phyloP scores from a whole-genome alignment of 1,284 basidiomycete species.

The Sporisorium reilianum region DNA sequence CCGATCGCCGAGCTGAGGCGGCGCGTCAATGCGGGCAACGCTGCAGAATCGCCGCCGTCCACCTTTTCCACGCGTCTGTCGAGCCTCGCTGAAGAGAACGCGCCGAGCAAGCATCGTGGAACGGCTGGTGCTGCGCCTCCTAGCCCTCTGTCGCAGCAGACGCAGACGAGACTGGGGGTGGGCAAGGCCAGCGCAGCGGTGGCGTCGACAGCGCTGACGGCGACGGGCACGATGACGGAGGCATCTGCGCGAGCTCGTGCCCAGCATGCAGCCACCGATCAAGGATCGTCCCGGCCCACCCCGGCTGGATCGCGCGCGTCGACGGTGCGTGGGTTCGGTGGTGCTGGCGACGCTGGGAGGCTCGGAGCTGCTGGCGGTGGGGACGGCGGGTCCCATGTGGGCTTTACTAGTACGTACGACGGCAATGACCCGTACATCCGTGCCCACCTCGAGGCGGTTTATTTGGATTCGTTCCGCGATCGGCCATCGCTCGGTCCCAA shows the following conservation, averaged over 20 bases:
- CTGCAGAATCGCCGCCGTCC: conserved; percentile 27
- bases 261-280: conserved; percentile 29
- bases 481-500: conserved; percentile 48
- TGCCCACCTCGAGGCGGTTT: conserved; percentile 63
- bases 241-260: conserved; percentile 38
- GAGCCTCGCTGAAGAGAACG: conserved; percentile 41
- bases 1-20: conserved; percentile 56
- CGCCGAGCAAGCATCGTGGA: conserved; percentile 11
- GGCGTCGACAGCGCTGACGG: conserved; percentile 40
- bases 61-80: conserved; percentile 36
- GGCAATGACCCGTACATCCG: conserved; percentile 66
- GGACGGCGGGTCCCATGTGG: conserved; percentile 19
- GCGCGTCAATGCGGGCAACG: conserved; percentile 31
- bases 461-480: conserved; percentile 56
- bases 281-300: conserved; percentile 34
- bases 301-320: conserved; percentile 47
- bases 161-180: conserved; percentile 44
- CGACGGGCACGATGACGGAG: conserved; percentile 57
- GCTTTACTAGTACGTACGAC: conserved; percentile 61
- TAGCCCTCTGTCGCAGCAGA: conserved; percentile 33
- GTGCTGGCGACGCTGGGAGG: conserved; percentile 16
- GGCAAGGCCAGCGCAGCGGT: conserved; percentile 56
- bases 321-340: conserved; percentile 27
- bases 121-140: conserved; percentile 2
- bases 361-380: conserved; percentile 11